Evolutionary conservation across 2,329 filamentous ascomycete species (phyloP).

Genomic region (Achaetomium macrosporum): DNA sequence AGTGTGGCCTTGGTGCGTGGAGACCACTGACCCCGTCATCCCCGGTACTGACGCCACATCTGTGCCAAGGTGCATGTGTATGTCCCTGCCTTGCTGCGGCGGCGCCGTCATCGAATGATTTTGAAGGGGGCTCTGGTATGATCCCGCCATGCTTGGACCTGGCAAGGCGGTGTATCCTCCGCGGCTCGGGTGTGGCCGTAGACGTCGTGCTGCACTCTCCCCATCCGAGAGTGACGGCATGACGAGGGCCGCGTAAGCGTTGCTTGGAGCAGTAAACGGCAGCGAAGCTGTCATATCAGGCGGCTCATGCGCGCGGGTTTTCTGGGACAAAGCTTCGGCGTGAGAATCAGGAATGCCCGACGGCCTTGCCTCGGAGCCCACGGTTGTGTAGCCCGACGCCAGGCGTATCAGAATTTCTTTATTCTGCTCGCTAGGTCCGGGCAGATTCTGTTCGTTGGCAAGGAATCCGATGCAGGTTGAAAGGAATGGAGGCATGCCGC

Average conservation of each 20-base stretch:
- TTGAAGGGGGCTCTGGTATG: constrained; percentile 1
- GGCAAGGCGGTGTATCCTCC: constrained; percentile 3
- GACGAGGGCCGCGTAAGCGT: not conserved
- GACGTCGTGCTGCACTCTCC: not conserved
- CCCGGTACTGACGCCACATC: not conserved
- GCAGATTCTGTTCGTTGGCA: constrained; percentile 14
- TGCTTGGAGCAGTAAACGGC: not conserved
- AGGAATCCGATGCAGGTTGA: constrained; percentile 22
- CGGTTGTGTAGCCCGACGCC: constrained; percentile 6
- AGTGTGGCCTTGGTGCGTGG: constrained; percentile 2
- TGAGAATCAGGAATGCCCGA: not conserved
- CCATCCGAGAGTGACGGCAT: constrained; percentile 4
- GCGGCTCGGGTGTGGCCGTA: not conserved
- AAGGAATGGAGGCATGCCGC: constrained; percentile 26
- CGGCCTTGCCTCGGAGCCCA: constrained; percentile 2
- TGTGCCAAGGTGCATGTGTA: not conserved
- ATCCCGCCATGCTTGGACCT: not conserved
- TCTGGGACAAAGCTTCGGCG: not conserved
- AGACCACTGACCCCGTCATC: not conserved
- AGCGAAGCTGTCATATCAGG: not conserved
- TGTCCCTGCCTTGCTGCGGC: not conserved
- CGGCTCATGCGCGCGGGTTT: not conserved
- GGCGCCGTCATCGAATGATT: not conserved
- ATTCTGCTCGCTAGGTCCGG: not conserved
- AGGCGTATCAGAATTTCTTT: constrained; percentile 1